A percentile compares a stretch with the other conserved stretches of the same genome.
phyloP scores from a whole-genome alignment of 2,329 filamentous ascomycete species.

The Chaetomiaceae sp. region DNA sequence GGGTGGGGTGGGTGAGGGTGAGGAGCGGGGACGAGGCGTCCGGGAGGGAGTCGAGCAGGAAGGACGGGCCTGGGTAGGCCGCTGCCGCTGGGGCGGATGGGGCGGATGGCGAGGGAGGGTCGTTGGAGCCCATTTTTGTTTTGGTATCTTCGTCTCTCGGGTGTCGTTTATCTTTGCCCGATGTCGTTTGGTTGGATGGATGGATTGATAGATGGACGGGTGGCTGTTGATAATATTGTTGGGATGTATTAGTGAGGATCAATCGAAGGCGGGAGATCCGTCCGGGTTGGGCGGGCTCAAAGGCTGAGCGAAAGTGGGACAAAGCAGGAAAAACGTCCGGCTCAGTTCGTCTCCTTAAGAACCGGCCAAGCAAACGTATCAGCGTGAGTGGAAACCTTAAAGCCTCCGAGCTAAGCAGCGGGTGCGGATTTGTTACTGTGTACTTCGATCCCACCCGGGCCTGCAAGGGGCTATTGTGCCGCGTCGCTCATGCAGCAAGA shows the following conservation, averaged over 20 bases:
- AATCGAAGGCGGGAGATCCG: neutral
- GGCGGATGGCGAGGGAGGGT: neutral
- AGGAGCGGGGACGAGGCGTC: conserved; percentile 36
- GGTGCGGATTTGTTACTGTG: conserved; percentile 1
- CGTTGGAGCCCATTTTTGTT: conserved; percentile 11
- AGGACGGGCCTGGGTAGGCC: conserved; percentile 28
- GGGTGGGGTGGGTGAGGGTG: conserved; percentile 53
- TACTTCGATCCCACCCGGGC: neutral
- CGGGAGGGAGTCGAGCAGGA: conserved; percentile 30
- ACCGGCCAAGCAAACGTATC: neutral
- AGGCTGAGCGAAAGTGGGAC: neutral
- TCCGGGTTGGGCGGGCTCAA: neutral
- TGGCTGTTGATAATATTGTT: neutral
- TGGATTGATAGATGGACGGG: too few relatives aligned
- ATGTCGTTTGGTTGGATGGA: neutral
- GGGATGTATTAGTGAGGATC: neutral
- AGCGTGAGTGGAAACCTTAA: conserved; percentile 3
- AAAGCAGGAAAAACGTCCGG: conserved; percentile 3
- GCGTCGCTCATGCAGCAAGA: neutral
- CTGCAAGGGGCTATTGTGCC: neutral
- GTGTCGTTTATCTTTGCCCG: neutral
- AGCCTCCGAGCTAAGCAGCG: too few relatives aligned
- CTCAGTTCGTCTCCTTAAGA: neutral
- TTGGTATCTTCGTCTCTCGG: neutral
- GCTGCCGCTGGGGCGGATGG: conserved; percentile 4